Evolutionary conservation across 1,139 yeast species (phyloP), one percentile per base, ranked within the genome.

Genomic region (Nakaseomyces sp.): DNA sequence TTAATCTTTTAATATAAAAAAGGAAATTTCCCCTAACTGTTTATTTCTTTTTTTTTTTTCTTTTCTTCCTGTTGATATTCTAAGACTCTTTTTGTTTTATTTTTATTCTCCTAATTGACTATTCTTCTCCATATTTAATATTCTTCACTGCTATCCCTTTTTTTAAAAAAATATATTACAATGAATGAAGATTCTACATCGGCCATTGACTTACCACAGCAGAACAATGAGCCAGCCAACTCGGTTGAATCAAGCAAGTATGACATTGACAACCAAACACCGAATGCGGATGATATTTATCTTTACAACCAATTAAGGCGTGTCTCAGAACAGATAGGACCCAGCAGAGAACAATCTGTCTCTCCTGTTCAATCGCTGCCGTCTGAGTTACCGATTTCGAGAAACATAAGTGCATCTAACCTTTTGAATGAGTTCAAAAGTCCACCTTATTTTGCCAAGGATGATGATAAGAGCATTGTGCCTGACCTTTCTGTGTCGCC

Each of bases 351-450:
- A 10, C 36, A 32, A n/a, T 32, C 36, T 7, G 24, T 7, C 6
- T 32, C 36, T 1, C 36, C 36, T 9, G 36, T 32, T 12, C 36
- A 32, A 18, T 32, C 36, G 12, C 36, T 32, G 36, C 36, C 36
- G 36, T 32, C 36, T 18, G 36, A 32, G n/a, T 19, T 32, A 32
- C 36, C 36, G 4, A 17, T 32, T 19, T 32, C 36, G 5, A 32
- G 36, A 13, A 32, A 32, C 24, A 32, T 32, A 10, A 32, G 36
- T n/a, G 16, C 36, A 9, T n/a, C 36, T 1, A 32, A 32, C 18
- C 36, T 32, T 12, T 12, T 32, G 24, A 32, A 32, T 32, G 18
- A 32, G 13, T 19, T 32, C 12, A 32, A 24, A 18, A 32, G 36
- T 18, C 36, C 36, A 13, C 36, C 36, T 4, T 18, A 32, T 18